Conservation (phyloP, 208 protist species). For the Leishmania gerbilli region DNA sequence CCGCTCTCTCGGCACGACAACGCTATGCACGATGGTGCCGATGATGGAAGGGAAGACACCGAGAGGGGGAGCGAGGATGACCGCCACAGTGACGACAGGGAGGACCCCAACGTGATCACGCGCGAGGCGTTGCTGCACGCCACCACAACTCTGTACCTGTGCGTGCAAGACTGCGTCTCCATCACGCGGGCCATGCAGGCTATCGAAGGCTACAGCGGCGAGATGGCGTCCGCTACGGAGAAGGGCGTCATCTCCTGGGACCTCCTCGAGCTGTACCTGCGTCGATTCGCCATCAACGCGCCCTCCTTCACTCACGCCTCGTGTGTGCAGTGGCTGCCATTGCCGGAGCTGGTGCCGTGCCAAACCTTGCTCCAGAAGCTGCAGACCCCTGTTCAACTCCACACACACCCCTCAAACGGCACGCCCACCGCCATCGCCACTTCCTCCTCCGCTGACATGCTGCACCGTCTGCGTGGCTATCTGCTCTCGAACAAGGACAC, state of each 20-base stretch:
- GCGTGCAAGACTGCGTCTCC: constrained; percentile 45
- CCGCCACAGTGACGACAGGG: constrained; percentile 14
- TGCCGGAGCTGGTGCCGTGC: constrained; percentile 37
- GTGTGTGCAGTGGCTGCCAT: constrained; percentile 34
- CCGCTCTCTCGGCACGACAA: not conserved
- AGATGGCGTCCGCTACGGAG: not conserved
- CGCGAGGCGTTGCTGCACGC: constrained; percentile 57
- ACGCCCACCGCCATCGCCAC: not conserved
- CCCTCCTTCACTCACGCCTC: constrained; percentile 36
- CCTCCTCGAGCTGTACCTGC: constrained; percentile 43
- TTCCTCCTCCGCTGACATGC: constrained; percentile 35
- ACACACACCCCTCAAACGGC: not conserved
- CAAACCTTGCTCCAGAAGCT: constrained; percentile 59
- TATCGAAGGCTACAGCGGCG: constrained; percentile 6
- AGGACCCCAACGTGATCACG: constrained; percentile 22
- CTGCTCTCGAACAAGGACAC: constrained; percentile 28
- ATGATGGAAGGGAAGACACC: not conserved
- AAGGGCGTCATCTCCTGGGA: constrained; percentile 31
- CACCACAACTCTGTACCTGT: constrained; percentile 64
- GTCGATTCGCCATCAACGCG: constrained; percentile 21
- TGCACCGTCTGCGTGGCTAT: constrained; percentile 48
- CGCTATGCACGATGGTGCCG: not conserved
- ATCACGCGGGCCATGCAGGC: constrained; percentile 33
- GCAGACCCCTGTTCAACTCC: constrained; percentile 25
- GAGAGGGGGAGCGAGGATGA: constrained; percentile 4